A percentile compares a stretch with the other conserved stretches of the same genome.
Evolutionary conservation across 2,329 filamentous ascomycete species (phyloP).

Genomic region (Scopulariopsis brevicaulis): DNA sequence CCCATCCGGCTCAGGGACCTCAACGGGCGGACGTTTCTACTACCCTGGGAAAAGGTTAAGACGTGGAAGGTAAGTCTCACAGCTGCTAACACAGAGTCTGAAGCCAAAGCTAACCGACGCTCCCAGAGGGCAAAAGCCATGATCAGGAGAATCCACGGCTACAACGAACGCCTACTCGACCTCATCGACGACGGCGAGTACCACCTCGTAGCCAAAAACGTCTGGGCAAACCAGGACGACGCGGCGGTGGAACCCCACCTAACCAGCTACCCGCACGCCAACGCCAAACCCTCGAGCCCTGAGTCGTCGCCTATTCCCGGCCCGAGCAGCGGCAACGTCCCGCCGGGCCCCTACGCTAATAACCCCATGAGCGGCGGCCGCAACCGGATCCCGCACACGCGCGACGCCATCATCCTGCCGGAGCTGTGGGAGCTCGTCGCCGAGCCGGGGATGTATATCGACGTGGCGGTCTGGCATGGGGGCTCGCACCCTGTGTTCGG

Average conservation of each 20-base stretch:
- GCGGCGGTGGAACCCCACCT: conserved; percentile 6
- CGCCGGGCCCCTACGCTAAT: neutral
- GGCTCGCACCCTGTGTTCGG: neutral
- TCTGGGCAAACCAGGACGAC: conserved; percentile 2
- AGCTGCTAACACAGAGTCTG: neutral
- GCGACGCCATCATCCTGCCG: conserved; percentile 6
- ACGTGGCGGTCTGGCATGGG: conserved; percentile 8
- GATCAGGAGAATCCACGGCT: conserved; percentile 5
- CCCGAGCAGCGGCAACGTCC: neutral
- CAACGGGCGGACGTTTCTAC: conserved; percentile 6
- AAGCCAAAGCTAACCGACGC: neutral
- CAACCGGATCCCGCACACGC: neutral
- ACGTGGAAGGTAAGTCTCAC: conserved; percentile 7
- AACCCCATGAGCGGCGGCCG: neutral
- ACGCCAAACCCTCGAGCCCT: neutral
- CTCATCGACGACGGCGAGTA: conserved; percentile 7
- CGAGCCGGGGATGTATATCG: conserved; percentile 9
- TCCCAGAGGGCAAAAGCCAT: conserved; percentile 6
- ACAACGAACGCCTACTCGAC: conserved; percentile 4
- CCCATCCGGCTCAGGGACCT: conserved; percentile 9
- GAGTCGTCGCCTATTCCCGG: neutral
- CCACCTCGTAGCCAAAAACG: conserved; percentile 5
- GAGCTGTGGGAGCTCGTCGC: conserved; percentile 9
- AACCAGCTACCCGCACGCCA: conserved; percentile 5
- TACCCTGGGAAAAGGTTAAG: conserved; percentile 8